phyloP scores from a whole-genome alignment of 106 monocot genomes.

The Cymbidium sinense region DNA sequence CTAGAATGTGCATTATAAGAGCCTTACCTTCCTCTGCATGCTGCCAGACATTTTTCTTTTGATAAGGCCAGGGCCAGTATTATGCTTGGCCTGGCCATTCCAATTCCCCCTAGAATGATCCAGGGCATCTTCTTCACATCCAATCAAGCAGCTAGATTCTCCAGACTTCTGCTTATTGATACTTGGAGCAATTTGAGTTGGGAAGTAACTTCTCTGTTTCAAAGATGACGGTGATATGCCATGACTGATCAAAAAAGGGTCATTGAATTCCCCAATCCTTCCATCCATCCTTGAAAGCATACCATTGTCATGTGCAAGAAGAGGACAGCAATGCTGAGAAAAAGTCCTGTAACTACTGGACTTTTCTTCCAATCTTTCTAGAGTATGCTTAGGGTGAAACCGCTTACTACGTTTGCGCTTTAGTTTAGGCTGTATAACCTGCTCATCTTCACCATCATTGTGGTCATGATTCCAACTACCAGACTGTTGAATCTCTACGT shows the following conservation, averaged over 20 bases:
- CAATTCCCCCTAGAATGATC: constrained; percentile 60
- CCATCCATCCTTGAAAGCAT: constrained; percentile 29
- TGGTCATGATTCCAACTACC: constrained; percentile 58
- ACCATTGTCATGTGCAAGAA: constrained; percentile 28
- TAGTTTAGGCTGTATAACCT: constrained; percentile 70
- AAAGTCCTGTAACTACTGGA: constrained; percentile 23
- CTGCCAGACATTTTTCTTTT: constrained; percentile 55
- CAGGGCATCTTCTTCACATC: constrained; percentile 34
- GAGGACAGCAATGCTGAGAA: constrained; percentile 16
- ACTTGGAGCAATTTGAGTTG: constrained; percentile 40
- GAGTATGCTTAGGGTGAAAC: constrained; percentile 40
- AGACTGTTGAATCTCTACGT: constrained; percentile 68
- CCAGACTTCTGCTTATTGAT: constrained; percentile 29
- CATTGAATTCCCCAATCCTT: constrained; percentile 24
- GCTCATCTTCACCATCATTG: constrained; percentile 78
- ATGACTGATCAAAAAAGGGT: constrained; percentile 24
- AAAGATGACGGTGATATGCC: constrained; percentile 18
- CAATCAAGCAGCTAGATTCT: constrained; percentile 40
- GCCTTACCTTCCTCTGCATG: constrained; percentile 77
- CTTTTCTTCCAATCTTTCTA: constrained; percentile 57
- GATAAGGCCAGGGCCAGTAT: constrained; percentile 16
- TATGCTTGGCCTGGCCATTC: constrained; percentile 32
- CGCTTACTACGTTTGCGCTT: constrained; percentile 89
- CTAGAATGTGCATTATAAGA: background rate
- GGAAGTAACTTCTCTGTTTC: constrained; percentile 43